These are phyloP conservation scores for Bertia moriformis DNA, from an alignment of 2,329 filamentous ascomycete genomes.

Conservation along the genomic window DNA sequence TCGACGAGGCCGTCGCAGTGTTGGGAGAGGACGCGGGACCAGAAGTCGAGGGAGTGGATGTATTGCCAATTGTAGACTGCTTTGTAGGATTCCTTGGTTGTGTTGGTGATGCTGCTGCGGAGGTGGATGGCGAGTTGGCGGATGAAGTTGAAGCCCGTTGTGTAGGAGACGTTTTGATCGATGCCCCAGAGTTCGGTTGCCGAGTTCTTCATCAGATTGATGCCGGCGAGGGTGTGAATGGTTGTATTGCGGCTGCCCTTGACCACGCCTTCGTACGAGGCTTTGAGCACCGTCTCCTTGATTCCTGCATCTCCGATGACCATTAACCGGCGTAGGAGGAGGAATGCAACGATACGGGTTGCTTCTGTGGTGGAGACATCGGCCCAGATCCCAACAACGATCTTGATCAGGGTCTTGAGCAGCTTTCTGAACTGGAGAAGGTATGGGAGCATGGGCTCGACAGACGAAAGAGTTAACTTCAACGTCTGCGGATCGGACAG, in stretches of 20 bases:
- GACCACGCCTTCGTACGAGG: slow-evolving; percentile 81
- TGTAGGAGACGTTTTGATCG: slow-evolving; percentile 78
- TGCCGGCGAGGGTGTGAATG: slow-evolving; percentile 73
- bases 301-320: slow-evolving; percentile 84
- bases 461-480: slow-evolving; percentile 72
- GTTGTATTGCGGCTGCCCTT: slow-evolving; percentile 84
- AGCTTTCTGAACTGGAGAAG: slow-evolving; percentile 95
- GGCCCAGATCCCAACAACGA: slow-evolving; percentile 79
- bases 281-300: slow-evolving; percentile 77
- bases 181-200: slow-evolving; percentile 95
- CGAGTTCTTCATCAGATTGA: slow-evolving; percentile 99
- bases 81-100: slow-evolving; percentile 91
- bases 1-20: slow-evolving; percentile 77
- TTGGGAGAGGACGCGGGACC: slow-evolving; percentile 83
- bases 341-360: slow-evolving; percentile 79
- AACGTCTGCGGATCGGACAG: slow-evolving; percentile 81
- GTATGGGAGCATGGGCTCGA: slow-evolving; percentile 78
- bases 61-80: slow-evolving; percentile 99
- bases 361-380: slow-evolving; percentile 72
- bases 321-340: slow-evolving; percentile 69
- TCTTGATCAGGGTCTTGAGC: slow-evolving; percentile 71
- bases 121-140: slow-evolving; percentile 95
- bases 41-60: slow-evolving; percentile 94
- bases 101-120: slow-evolving; percentile 88
- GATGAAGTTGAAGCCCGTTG: slow-evolving; percentile 88